These are phyloP conservation scores for Ascosphaera acerosa DNA, from an alignment of 2,329 filamentous ascomycete genomes.

Conservation along the genomic window DNA sequence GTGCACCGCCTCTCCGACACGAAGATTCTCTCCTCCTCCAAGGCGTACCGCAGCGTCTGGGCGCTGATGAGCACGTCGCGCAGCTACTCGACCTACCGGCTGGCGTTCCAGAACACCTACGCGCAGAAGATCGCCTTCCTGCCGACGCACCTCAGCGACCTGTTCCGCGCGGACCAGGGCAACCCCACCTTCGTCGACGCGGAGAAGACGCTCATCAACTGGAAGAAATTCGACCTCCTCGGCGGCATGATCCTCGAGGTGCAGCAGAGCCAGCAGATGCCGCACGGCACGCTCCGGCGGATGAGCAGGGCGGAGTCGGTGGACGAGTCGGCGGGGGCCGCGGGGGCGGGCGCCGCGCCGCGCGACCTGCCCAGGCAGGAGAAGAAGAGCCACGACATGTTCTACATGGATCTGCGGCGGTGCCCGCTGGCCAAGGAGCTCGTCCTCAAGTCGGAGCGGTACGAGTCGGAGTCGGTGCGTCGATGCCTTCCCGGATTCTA, in stretches of 20 bases:
- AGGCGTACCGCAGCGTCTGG: constrained; percentile 66
- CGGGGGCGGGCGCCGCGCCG: no score
- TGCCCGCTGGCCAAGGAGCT: not conserved
- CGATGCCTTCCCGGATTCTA: not conserved
- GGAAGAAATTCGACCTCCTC: constrained; percentile 94
- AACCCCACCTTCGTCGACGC: constrained; percentile 68
- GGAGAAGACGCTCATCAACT: constrained; percentile 58
- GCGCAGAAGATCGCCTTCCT: constrained; percentile 81
- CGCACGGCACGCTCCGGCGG: constrained; percentile 40
- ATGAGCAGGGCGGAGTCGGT: not conserved
- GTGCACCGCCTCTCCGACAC: constrained; percentile 68
- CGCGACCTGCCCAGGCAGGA: not conserved
- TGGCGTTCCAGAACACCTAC: constrained; percentile 91
- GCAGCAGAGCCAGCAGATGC: constrained; percentile 69
- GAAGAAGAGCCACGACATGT: not conserved
- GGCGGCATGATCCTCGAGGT: constrained; percentile 76
- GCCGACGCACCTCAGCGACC: constrained; percentile 64
- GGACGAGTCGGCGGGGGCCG: not conserved
- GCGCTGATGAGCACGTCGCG: constrained; percentile 85
- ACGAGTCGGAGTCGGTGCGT: not conserved
- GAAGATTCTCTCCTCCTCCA: constrained; percentile 50
- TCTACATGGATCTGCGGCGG: not conserved
- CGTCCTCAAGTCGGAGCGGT: not conserved
- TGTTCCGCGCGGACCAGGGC: constrained; percentile 79
- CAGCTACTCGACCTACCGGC: constrained; percentile 80